Conservation (phyloP, 2,329 filamentous ascomycete genomes). For the Botrytis porri region DNA sequence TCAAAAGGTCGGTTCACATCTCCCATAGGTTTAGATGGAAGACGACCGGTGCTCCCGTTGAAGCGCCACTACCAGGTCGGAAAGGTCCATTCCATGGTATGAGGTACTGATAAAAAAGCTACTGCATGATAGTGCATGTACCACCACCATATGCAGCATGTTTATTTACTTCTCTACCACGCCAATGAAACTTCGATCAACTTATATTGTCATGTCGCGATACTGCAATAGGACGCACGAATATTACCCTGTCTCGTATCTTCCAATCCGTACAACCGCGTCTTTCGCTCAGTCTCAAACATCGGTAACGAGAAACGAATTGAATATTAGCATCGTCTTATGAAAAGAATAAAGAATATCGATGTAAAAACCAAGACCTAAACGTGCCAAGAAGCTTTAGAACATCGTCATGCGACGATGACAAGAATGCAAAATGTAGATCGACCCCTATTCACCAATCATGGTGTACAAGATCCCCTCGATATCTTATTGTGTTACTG, state of each 20-base stretch:
- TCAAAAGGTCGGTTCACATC: neutral
- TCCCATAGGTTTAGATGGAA: neutral
- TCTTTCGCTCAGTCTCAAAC: neutral
- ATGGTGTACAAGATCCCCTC: neutral
- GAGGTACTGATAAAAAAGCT: neutral
- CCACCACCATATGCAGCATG: neutral
- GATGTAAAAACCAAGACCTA: neutral
- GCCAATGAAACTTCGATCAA: neutral
- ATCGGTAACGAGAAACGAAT: neutral
- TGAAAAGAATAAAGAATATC: neutral
- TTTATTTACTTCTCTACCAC: neutral
- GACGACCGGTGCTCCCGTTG: neutral
- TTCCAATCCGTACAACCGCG: neutral
- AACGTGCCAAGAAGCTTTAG: neutral
- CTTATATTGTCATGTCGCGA: neutral
- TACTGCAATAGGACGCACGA: neutral
- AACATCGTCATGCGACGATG: constrained; percentile 5
- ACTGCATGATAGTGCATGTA: neutral
- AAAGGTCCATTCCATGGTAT: neutral
- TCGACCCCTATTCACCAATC: constrained; percentile 14
- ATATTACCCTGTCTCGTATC: constrained; percentile 1
- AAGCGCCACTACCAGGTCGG: neutral
- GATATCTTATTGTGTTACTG: neutral
- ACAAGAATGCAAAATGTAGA: constrained; percentile 12
- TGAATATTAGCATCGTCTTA: neutral